Base-by-base conservation (phyloP, 2,329 filamentous ascomycete species). In the Tolypocladium ophioglossoides region DNA sequence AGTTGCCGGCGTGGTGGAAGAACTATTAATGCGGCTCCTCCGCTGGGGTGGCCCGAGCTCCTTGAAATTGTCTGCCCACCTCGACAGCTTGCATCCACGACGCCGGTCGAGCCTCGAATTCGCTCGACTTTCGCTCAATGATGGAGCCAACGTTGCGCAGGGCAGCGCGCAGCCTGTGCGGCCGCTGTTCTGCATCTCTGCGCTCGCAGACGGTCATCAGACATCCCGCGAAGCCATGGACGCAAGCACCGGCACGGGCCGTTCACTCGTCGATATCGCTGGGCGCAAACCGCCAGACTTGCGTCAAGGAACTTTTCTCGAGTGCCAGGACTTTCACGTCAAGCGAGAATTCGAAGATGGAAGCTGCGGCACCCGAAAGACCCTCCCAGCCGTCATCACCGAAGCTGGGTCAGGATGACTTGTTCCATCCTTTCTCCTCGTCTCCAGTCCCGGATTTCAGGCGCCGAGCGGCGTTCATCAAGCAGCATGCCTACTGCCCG, bases 391-490 rank as follows among this genome's bases (percentile, higher is more conserved):
- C 64, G 1, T 53, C 67, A 10, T 59, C 61, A 20, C 56, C 67
- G 27, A 66, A 63, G 49, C 78, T 95, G 30, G 77, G 76, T 58
- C 78, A 84, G 51, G 84, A 95, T 72, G 87, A 96, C 67, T 85
- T 99, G 54, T 99, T 97, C 76, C 92, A 99, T 71, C 84, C 89
- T 11, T 95, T 94, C 70, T 89, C 89, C 38, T 79, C 86, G 59
- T 99, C 94, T 16, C 94, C 95, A 10, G 87, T 92, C 44, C 86
- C 89, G 40, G 86, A 88, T 57, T 96, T 99, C 59, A 84, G 92
- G 62, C 83, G 84, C 63, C 85, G 94, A 62, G 94, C 92, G 32
- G 88, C 87, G 11, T 95, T 89, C 65, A 97, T 97, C 73, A 89
- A 86, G 67, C 87, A 95, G 65, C 90, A 96, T 75, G 92, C 92